Base-by-base conservation (phyloP, 1,284 basidiomycete species). In the Singerocomus inundabilis region DNA sequence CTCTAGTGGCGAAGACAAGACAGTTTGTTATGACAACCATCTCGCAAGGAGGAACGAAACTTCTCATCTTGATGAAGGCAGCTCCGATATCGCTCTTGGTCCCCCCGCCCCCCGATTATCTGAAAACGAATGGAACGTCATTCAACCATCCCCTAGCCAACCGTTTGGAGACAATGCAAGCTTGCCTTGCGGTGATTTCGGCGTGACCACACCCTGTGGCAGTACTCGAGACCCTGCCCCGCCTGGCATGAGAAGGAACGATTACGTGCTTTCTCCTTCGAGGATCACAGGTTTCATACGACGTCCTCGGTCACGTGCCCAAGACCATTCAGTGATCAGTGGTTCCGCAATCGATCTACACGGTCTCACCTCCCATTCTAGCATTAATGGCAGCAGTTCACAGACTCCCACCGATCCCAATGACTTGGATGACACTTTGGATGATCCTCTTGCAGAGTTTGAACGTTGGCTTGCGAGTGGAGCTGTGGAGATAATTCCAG, bases 381-480 rank as follows among this genome's bases (percentile, higher is more conserved):
- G 36, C 29, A 33, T 30, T 7, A 7, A n/a, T 5, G 30, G 6
- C 31, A 12, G 46, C 49, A 21, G 34, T 16, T 18, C 43, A 32
- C 37, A 32, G n/a, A 31, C 11, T 12, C 24, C 33, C 12, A 8
- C 24, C 40, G 42, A 45, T 21, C 11, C 33, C 16, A 33, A 30
- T 11, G 46, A 53, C 13, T 28, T 10, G 6, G 32, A 41, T 1
- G 44, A 43, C 18, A 33, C 12, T 21, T n/a, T 36, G 29, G 63
- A 65, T 24, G 71, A 76, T 44, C 60, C 70, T n/a, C 55, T 78
- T 18, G 76, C 69, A 10, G 77, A 79, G 41, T 71, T 80, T n/a
- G 72, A 76, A 41, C 69, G 66, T 15, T 79, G 76, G 77, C 51
- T 80, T 26, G 68, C 69, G 15, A 75, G 75, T 43, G 77, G 70